Percentiles rank a stretch among this genome's conserved stretches.
phyloP scores from a whole-genome alignment of 352 stramenopile species.

The Blastocystis sp. region DNA sequence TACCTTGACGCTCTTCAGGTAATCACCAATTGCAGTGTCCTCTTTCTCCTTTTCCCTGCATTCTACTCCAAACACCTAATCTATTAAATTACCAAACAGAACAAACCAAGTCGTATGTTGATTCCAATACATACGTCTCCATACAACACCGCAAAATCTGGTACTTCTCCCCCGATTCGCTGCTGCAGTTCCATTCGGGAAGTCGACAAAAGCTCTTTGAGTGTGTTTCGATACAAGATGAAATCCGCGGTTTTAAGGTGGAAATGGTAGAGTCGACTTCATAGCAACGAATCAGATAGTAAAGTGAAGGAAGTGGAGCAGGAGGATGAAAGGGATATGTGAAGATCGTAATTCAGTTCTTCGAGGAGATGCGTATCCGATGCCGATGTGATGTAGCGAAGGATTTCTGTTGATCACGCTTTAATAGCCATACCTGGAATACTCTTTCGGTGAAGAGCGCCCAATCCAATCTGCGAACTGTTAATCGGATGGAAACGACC shows the following conservation, averaged over 20 bases:
- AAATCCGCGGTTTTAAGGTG: neutral
- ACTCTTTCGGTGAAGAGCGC: conserved; percentile 3
- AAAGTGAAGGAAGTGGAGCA: neutral
- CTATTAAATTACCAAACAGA: neutral
- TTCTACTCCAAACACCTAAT: neutral
- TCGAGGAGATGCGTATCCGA: neutral
- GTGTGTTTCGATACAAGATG: neutral
- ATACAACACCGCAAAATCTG: conserved; percentile 17
- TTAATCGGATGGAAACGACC: neutral
- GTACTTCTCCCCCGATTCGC: neutral
- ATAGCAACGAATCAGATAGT: neutral
- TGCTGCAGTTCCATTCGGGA: neutral
- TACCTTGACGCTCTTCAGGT: neutral
- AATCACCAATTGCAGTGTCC: neutral
- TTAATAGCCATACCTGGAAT: neutral
- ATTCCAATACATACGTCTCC: neutral
- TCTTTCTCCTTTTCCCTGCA: neutral
- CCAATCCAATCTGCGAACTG: neutral
- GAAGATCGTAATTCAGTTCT: neutral
- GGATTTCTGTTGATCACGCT: conserved; percentile 5
- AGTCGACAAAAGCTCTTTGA: neutral
- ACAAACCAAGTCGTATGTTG: neutral
- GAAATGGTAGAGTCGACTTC: neutral
- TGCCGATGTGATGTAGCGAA: neutral
- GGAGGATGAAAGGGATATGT: neutral